Evolutionary conservation across 2,329 filamentous ascomycete species (phyloP).

Genomic region (Dothideomycetes sp.): DNA sequence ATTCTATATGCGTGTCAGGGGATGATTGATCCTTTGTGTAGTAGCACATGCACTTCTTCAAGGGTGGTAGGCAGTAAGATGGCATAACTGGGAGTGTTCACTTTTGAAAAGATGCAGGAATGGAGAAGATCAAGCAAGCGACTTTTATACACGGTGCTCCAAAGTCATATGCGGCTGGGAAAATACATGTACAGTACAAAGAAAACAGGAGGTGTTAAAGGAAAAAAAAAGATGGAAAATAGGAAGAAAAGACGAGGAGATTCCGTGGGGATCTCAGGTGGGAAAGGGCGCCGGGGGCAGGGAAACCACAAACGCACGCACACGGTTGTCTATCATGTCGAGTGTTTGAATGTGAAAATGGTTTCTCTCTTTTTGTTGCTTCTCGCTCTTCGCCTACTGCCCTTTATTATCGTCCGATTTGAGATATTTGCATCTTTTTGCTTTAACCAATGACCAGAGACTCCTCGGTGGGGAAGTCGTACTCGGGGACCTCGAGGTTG

Average conservation of each 20-base stretch:
- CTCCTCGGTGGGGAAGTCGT: slow-evolving; percentile 86
- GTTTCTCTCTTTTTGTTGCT: slow-evolving; percentile 3
- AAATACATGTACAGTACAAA: slow-evolving; percentile 13
- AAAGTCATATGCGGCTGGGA: slow-evolving; percentile 13
- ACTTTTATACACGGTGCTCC: slow-evolving; percentile 12
- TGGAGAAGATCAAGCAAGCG: too few relatives aligned
- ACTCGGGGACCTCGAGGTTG: slow-evolving; percentile 89
- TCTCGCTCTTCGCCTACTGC: slow-evolving; percentile 7
- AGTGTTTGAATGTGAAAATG: slow-evolving; percentile 1
- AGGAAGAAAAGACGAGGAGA: not conserved
- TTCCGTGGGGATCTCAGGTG: not conserved
- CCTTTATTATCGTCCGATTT: slow-evolving; percentile 11
- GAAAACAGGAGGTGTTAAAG: too few relatives aligned
- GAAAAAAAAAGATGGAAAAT: slow-evolving; percentile 1
- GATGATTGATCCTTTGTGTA: too few relatives aligned
- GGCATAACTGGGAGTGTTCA: too few relatives aligned
- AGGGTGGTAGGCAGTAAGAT: too few relatives aligned
- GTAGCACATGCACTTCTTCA: too few relatives aligned
- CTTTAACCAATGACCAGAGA: slow-evolving; percentile 83
- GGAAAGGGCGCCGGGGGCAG: not conserved
- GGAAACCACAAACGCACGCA: too few relatives aligned
- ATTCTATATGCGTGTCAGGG: too few relatives aligned
- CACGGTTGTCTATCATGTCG: not conserved
- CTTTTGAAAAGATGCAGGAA: too few relatives aligned
- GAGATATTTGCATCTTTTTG: too few relatives aligned